These are phyloP conservation scores for Drechslerella coelobrocha DNA, from an alignment of 2,329 filamentous ascomycete species.

Conservation along the genomic window DNA sequence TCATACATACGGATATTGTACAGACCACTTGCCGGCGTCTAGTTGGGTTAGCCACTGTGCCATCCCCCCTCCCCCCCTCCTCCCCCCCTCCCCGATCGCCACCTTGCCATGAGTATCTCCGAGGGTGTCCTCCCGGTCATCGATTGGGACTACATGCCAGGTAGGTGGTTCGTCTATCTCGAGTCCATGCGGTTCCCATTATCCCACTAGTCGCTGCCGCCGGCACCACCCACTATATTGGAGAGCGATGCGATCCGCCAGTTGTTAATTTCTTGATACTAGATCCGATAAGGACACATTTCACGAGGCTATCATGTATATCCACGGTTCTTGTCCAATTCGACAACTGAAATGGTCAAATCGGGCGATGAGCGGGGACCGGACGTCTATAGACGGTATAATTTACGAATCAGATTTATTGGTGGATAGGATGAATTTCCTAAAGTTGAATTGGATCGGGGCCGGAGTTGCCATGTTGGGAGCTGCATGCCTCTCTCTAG, in stretches of 20 bases:
- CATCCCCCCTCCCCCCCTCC: background rate
- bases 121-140: slow-evolving; percentile 26
- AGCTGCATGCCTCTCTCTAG: no score
- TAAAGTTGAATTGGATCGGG: no score
- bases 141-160: slow-evolving; percentile 1
- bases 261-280: slow-evolving; percentile 28
- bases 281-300: slow-evolving; percentile 48
- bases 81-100: slow-evolving; percentile 23
- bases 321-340: slow-evolving; percentile 26
- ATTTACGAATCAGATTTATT: no score
- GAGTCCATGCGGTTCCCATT: slow-evolving; percentile 28
- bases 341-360: slow-evolving; percentile 25
- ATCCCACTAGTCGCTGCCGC: slow-evolving; percentile 40
- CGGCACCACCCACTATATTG: slow-evolving; percentile 46
- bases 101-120: slow-evolving; percentile 8
- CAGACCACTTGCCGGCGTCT: slow-evolving; percentile 25
- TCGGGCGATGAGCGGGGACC: slow-evolving; percentile 9
- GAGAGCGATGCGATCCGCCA: slow-evolving; percentile 40
- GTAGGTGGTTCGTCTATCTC: slow-evolving; percentile 31
- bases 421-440: no score
- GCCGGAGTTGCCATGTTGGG: no score
- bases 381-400: slow-evolving; percentile 1
- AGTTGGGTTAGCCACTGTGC: background rate
- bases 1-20: slow-evolving; percentile 5
- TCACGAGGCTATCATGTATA: slow-evolving; percentile 44